Evolutionary conservation across 1,284 basidiomycete genomes (phyloP).

Genomic region (Cryptococcus sp.): DNA sequence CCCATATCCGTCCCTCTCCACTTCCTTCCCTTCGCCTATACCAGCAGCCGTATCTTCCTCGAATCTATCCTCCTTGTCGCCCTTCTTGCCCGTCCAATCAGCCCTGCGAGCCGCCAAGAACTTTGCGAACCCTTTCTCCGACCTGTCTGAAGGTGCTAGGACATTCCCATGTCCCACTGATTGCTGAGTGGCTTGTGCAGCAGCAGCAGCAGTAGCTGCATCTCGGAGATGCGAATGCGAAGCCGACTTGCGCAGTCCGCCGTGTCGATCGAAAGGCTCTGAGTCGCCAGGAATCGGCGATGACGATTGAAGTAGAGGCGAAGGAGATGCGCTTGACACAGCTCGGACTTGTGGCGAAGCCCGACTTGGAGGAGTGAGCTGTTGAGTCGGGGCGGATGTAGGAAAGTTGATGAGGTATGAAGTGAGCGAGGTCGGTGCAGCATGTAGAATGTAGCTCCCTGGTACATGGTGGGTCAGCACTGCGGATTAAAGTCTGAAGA

Average conservation of each 20-base stretch:
- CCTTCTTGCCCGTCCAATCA: constrained; percentile 13
- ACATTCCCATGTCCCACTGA: too few relatives aligned
- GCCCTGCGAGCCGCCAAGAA: constrained; percentile 32
- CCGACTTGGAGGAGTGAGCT: neutral
- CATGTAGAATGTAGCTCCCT: constrained; percentile 39
- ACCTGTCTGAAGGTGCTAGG: neutral
- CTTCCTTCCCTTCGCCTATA: constrained; percentile 40
- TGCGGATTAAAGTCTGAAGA: accelerated
- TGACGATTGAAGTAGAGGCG: constrained; percentile 4
- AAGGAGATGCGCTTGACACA: constrained; percentile 8
- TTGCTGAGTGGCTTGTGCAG: neutral
- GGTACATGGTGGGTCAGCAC: neutral
- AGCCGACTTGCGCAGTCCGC: constrained; percentile 7
- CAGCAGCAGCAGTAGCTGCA: neutral
- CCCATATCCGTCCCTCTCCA: constrained; percentile 42
- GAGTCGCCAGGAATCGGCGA: constrained; percentile 10
- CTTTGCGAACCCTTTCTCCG: constrained; percentile 38
- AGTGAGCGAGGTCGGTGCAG: constrained; percentile 32
- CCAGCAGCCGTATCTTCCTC: constrained; percentile 14
- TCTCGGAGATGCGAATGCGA: constrained; percentile 12
- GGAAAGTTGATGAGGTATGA: constrained; percentile 43
- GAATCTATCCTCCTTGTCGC: constrained; percentile 13
- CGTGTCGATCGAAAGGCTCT: neutral
- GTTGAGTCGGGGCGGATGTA: neutral
- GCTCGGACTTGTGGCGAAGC: constrained; percentile 11